These are phyloP conservation scores for Backusella liffmaniae DNA, from an alignment of 192 early-diverging fungal genomes.

Conservation along the genomic window DNA sequence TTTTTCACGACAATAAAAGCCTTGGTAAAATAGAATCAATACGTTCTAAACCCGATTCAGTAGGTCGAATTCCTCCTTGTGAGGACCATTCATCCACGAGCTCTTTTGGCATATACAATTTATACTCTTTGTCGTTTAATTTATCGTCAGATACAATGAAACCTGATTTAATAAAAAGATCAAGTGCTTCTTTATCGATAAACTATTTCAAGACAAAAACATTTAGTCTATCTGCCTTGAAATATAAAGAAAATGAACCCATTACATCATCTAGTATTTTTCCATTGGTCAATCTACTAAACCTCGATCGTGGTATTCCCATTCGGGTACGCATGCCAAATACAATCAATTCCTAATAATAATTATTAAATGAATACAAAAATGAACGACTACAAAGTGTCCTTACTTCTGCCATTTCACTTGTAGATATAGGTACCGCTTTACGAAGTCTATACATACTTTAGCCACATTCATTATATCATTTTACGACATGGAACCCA, in stretches of 20 bases:
- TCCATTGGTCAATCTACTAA: slow-evolving; percentile 25
- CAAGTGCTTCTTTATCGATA: slow-evolving; percentile 15
- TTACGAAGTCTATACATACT: slow-evolving; percentile 10
- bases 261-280: slow-evolving; percentile 43
- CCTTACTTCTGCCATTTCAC: slow-evolving; percentile 28
- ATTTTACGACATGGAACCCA: slow-evolving; percentile 1
- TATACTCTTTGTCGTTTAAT: neutral
- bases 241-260: neutral
- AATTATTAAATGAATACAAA: neutral
- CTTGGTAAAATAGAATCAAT: slow-evolving; percentile 47
- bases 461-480: neutral
- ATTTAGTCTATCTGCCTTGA: neutral
- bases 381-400: neutral
- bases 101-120: slow-evolving; percentile 21
- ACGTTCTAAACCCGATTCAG: slow-evolving; percentile 49
- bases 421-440: slow-evolving; percentile 6
- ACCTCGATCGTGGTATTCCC: slow-evolving; percentile 38
- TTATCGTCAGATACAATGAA: slow-evolving; percentile 25
- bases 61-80: slow-evolving; percentile 42
- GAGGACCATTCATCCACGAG: neutral
- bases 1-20: neutral
- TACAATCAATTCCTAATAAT: slow-evolving; percentile 42
- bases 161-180: slow-evolving; percentile 6
- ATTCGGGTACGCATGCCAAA: slow-evolving; percentile 50
- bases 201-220: neutral